Conservation (phyloP, 129 eudicot genomes). For the Chrysanthemum makinoi region DNA sequence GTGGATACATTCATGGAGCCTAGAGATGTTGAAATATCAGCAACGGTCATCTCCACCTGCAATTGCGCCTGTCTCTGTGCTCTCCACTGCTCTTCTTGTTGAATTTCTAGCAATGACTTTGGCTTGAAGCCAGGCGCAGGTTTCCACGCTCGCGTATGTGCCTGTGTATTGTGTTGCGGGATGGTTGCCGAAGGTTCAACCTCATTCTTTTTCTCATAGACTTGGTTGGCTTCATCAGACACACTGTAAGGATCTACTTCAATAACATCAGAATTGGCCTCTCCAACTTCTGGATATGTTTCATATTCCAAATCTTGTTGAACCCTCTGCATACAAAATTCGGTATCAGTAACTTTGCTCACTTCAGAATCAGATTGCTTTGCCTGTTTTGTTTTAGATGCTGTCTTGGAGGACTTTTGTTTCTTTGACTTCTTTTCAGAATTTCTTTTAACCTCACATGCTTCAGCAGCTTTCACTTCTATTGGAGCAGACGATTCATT, state of each 20-base stretch:
- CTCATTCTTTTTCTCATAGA: not conserved
- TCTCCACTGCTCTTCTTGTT: slow-evolving; percentile 83
- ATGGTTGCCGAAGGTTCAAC: not conserved
- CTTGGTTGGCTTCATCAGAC: slow-evolving; percentile 19
- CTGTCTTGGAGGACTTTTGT: slow-evolving; percentile 63
- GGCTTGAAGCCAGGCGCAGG: slow-evolving; percentile 92
- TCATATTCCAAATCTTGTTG: not conserved
- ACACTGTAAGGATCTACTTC: slow-evolving; percentile 3
- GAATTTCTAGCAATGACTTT: slow-evolving; percentile 79
- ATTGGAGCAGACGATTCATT: slow-evolving; percentile 13
- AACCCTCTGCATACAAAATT: slow-evolving; percentile 1
- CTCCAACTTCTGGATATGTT: no score
- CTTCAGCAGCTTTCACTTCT: slow-evolving; percentile 50
- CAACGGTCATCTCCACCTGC: slow-evolving; percentile 37
- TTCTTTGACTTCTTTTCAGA: slow-evolving; percentile 79
- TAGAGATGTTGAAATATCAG: slow-evolving; percentile 58
- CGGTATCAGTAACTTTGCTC: slow-evolving; percentile 27
- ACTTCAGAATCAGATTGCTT: slow-evolving; percentile 50
- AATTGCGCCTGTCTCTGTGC: slow-evolving; percentile 27
- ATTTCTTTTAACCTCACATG: slow-evolving; percentile 49
- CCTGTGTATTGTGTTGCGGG: slow-evolving; percentile 36
- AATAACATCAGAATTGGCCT: slow-evolving; percentile 1
- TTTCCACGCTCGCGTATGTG: slow-evolving; percentile 73
- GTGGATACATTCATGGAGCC: slow-evolving; percentile 45
- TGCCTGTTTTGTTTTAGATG: slow-evolving; percentile 42